A percentile compares a stretch with the other conserved stretches of the same genome.
These are phyloP conservation scores for Salix brachista DNA, from an alignment of 345 rosid genomes.

Conservation along the genomic window DNA sequence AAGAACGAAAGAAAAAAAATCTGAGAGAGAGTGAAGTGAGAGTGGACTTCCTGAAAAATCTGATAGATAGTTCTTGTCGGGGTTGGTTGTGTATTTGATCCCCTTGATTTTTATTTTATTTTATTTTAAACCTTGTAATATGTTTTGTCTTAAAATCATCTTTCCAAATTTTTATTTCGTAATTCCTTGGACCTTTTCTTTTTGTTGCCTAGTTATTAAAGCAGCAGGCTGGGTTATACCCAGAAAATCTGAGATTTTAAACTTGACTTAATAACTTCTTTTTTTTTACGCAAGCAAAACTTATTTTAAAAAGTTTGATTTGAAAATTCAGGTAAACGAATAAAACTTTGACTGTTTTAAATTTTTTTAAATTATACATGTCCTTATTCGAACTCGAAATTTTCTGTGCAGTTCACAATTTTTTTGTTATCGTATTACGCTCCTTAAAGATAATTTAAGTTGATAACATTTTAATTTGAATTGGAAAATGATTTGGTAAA, in stretches of 20 bases:
- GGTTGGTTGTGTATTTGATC: neutral
- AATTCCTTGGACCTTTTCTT: too few relatives aligned
- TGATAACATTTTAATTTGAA: too few relatives aligned
- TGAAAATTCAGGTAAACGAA: rapidly evolving
- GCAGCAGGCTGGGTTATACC: too few relatives aligned
- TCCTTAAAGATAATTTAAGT: too few relatives aligned
- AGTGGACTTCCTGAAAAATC: neutral
- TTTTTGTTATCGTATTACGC: too few relatives aligned
- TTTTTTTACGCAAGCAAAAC: too few relatives aligned
- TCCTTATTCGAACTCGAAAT: rapidly evolving
- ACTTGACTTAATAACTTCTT: too few relatives aligned
- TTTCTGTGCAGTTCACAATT: rapidly evolving
- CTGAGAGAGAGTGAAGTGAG: neutral
- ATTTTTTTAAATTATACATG: rapidly evolving
- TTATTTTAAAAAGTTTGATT: too few relatives aligned
- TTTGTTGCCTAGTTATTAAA: too few relatives aligned
- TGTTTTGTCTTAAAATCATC: neutral
- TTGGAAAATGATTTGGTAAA: too few relatives aligned
- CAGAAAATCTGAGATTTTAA: too few relatives aligned
- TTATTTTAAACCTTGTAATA: neutral
- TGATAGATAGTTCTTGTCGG: neutral
- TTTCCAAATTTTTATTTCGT: neutral
- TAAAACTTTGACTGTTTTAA: rapidly evolving
- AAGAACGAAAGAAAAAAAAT: neutral
- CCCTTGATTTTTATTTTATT: neutral